Evolutionary conservation across 495 filamentous ascomycete genomes (phyloP), one percentile per base, ranked within the genome.

Genomic region (Penicillium mononematosum): DNA sequence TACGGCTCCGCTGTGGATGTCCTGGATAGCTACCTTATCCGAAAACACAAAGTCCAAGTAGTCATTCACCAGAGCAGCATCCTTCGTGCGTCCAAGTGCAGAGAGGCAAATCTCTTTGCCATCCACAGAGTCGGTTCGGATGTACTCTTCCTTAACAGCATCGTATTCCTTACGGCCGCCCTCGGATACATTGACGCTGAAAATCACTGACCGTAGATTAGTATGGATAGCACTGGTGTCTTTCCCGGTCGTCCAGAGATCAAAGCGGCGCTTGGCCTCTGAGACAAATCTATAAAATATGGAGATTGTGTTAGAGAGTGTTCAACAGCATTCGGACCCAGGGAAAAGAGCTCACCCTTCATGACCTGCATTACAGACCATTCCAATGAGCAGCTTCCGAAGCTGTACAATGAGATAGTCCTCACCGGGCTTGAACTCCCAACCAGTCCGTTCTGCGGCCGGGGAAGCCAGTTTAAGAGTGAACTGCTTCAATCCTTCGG

Each of bases 21-120:
- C 94, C 70, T 92, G 94, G 12, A 88, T 68, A 63, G 90, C 72
- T 61, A 96, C 79, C 65, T 81, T 77, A 73, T 86, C 85, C 55
- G 86, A 91, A 72, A 96, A 88, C 66, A 92, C 85, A 61, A 92
- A 90, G 27, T 89, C 76, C 53, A 96, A 75, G 63, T 87, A 88
- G 20, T 86, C 78, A 19, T 83, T 73, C 49, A 91, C 83, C 42
- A 97, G 75, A 7, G 83, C 82, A 3, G 81, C 69, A 43, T 89
- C 81, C 55, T 86, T 85, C 19, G 87, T 85, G 46, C 88, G 86
- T 43, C 91, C 91, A 53, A 98, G 80, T 5, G 88, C 82, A 43
- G 81, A 73, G 10, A 98, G 81, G 62, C 84, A 85, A 51, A 93
- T 88, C 64, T 98, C 92, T 71, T 90, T 92, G 55, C 90, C 91